Conservation (phyloP, 345 rosid species). For the Populus simonii region DNA sequence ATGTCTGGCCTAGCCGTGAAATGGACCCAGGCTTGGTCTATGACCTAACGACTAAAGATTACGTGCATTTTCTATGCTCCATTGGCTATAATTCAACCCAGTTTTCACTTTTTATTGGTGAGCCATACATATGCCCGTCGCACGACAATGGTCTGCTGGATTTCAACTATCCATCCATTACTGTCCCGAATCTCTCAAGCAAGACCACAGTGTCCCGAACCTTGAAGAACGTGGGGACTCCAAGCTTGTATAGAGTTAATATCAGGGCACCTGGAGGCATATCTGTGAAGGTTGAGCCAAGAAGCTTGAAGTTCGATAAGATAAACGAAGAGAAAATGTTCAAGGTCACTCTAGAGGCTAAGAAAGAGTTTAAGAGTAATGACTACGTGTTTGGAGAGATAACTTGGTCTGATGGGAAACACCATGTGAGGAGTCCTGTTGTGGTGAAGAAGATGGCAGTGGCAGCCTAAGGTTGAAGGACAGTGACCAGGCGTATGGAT, state of each 20-base stretch:
- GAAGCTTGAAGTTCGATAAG: conserved; percentile 7
- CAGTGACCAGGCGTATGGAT: too few species aligned
- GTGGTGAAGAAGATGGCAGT: too few species aligned
- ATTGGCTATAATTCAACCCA: conserved; percentile 14
- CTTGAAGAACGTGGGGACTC: conserved; percentile 21
- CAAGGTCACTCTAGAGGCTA: neutral
- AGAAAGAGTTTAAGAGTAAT: neutral
- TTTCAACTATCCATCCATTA: conserved; percentile 20
- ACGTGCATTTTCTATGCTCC: conserved; percentile 20
- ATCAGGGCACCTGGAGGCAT: conserved; percentile 9
- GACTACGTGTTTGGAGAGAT: conserved; percentile 15
- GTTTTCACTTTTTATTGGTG: neutral
- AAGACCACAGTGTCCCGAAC: conserved; percentile 13
- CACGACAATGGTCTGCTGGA: neutral
- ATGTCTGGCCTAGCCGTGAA: conserved; percentile 10
- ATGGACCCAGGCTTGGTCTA: conserved; percentile 25
- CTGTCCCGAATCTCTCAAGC: conserved; percentile 9
- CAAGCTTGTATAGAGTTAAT: conserved; percentile 10
- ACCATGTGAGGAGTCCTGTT: too few species aligned
- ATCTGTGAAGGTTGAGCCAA: neutral
- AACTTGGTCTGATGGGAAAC: too few species aligned
- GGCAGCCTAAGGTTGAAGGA: too few species aligned
- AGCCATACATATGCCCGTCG: conserved; percentile 6
- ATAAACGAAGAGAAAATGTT: conserved; percentile 13
- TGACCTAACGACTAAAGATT: conserved; percentile 13